Conservation (phyloP, 2,329 filamentous ascomycete genomes). For the Colletotrichum euphorbiae region DNA sequence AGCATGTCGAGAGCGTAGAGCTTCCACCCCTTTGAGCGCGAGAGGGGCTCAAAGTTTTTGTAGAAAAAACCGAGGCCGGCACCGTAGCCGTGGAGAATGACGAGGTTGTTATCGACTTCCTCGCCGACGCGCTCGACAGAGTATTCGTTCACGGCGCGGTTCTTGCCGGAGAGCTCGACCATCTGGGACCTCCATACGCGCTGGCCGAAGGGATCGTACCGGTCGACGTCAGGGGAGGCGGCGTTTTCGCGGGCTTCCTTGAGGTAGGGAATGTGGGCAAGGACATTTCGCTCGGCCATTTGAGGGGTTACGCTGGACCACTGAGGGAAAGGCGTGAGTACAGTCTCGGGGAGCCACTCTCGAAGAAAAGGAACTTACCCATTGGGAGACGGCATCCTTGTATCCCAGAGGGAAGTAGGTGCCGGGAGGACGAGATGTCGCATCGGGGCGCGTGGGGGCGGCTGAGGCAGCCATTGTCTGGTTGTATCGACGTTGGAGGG, state of each 20-base stretch:
- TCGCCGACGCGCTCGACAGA: slow-evolving; percentile 87
- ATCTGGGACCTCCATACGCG: slow-evolving; percentile 88
- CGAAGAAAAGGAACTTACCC: slow-evolving; percentile 68
- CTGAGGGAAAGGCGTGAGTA: slow-evolving; percentile 57
- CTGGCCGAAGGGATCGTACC: slow-evolving; percentile 81
- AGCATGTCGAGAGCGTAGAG: slow-evolving; percentile 73
- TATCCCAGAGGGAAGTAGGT: slow-evolving; percentile 86
- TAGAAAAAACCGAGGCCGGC: slow-evolving; percentile 98
- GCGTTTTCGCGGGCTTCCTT: slow-evolving; percentile 78
- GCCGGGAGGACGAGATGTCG: slow-evolving; percentile 44
- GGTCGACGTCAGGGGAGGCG: slow-evolving; percentile 58
- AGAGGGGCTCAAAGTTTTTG: slow-evolving; percentile 94
- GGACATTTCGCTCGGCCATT: slow-evolving; percentile 86
- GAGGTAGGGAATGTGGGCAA: slow-evolving; percentile 87
- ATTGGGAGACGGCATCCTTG: slow-evolving; percentile 91
- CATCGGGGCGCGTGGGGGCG: slow-evolving; percentile 24
- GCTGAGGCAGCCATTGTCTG: slow-evolving; percentile 39
- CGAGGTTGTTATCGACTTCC: slow-evolving; percentile 83
- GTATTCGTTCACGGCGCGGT: slow-evolving; percentile 92
- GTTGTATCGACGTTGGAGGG: slow-evolving; percentile 31
- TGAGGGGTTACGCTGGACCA: slow-evolving; percentile 88
- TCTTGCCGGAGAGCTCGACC: slow-evolving; percentile 85
- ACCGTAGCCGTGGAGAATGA: slow-evolving; percentile 97
- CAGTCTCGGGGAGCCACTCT: not conserved
- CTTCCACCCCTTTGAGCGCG: slow-evolving; percentile 83